phyloP scores from a whole-genome alignment of 768 basidiomycete genomes.

The Pisolithus orientalis region DNA sequence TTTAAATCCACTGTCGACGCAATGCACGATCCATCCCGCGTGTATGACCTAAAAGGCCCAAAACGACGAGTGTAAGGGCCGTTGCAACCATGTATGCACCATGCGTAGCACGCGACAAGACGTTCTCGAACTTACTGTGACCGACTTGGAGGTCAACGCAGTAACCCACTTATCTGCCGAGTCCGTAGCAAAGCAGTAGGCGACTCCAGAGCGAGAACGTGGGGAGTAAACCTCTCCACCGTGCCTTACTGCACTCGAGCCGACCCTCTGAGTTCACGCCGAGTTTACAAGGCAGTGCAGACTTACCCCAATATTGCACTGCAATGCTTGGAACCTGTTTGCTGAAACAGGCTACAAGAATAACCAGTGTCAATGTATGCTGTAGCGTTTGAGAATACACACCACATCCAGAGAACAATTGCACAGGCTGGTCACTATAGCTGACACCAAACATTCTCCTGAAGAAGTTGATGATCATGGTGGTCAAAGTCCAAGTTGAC shows the following conservation, averaged over 20 bases:
- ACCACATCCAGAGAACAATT: slow-evolving; percentile 22
- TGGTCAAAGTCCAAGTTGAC: background rate
- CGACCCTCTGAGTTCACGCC: background rate
- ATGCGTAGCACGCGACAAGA: background rate
- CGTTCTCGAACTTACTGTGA: slow-evolving; percentile 17
- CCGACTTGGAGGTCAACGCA: slow-evolving; percentile 21
- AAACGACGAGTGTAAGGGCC: background rate
- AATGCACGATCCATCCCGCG: slow-evolving; percentile 25
- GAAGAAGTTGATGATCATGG: background rate
- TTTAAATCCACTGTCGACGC: slow-evolving; percentile 18
- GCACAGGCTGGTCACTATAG: background rate
- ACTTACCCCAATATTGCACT: slow-evolving; percentile 21
- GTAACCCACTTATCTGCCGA: slow-evolving; percentile 21
- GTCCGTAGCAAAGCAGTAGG: slow-evolving; percentile 27
- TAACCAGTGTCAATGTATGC: background rate
- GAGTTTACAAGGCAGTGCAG: background rate
- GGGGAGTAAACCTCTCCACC: slow-evolving; percentile 16
- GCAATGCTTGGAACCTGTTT: slow-evolving; percentile 15
- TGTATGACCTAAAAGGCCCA: slow-evolving; percentile 20
- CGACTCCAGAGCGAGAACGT: slow-evolving; percentile 8
- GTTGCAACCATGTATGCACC: background rate
- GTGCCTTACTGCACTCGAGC: slow-evolving; percentile 13
- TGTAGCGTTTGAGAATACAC: background rate
- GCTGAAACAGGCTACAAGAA: slow-evolving; percentile 23
- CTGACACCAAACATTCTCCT: background rate